phyloP scores from a whole-genome alignment of 1,139 yeast genomes.

The Debaryomyces singareniensis region DNA sequence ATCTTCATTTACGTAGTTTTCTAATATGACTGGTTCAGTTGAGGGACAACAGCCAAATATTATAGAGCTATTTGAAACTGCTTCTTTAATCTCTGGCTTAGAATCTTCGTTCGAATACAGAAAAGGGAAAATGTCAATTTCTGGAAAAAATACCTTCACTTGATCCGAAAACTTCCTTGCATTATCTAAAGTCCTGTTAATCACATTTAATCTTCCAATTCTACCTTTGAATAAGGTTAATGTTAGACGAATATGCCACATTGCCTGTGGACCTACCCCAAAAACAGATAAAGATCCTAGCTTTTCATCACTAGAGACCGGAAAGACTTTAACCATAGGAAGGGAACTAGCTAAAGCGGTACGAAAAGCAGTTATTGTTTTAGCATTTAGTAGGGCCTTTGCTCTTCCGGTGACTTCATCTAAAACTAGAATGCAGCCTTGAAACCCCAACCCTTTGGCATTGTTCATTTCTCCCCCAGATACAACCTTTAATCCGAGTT shows the following conservation, averaged over 20 bases:
- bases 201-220: conserved; percentile 34
- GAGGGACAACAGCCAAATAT: conserved; percentile 59
- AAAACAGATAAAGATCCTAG: conserved; percentile 35
- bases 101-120: conserved; percentile 14
- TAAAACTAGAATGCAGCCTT: conserved; percentile 46
- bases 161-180: conserved; percentile 24
- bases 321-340: conserved; percentile 35
- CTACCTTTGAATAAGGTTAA: conserved; percentile 30
- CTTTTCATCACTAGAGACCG: conserved; percentile 10
- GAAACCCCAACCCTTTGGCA: conserved; percentile 37
- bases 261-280: conserved; percentile 66
- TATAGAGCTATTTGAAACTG: conserved; percentile 27
- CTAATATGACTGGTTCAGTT: conserved; percentile 38
- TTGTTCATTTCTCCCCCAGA: conserved; percentile 42
- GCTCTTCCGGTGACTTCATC: conserved; percentile 47
- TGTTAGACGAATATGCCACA: conserved; percentile 55
- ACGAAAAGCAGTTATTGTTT: conserved; percentile 57
- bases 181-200: conserved; percentile 41
- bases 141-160: conserved; percentile 20
- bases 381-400: conserved; percentile 52
- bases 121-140: conserved; percentile 10
- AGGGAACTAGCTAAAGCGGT: conserved; percentile 57
- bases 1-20: conserved; percentile 24
- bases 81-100: conserved; percentile 9
- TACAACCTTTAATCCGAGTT: conserved; percentile 40